These are phyloP conservation scores for Leccinum fallax DNA, from an alignment of 1,284 basidiomycete species.

Conservation along the genomic window DNA sequence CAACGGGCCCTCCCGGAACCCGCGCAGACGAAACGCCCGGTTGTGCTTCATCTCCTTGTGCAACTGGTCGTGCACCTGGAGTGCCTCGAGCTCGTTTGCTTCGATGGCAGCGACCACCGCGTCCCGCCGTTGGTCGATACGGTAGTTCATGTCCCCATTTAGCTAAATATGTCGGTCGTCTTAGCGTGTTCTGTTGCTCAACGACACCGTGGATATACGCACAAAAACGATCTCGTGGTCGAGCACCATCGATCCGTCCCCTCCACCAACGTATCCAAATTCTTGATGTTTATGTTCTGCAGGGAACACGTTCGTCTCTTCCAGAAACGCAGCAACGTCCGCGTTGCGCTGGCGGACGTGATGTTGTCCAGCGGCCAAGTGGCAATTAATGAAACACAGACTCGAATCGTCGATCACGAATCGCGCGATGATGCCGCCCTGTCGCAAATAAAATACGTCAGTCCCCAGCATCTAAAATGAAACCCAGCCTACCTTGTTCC, in stretches of 20 bases:
- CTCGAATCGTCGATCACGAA: constrained; percentile 91
- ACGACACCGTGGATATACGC: constrained; percentile 38
- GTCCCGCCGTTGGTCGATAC: constrained; percentile 89
- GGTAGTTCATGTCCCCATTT: constrained; percentile 89
- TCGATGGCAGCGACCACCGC: constrained; percentile 72
- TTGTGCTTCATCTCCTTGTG: constrained; percentile 86
- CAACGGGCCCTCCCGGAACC: constrained; percentile 83
- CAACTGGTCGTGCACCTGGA: constrained; percentile 87
- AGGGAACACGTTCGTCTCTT: constrained; percentile 76
- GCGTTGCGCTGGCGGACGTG: constrained; percentile 83
- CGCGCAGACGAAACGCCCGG: constrained; percentile 81
- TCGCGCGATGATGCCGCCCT: constrained; percentile 92
- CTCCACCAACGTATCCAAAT: constrained; percentile 82
- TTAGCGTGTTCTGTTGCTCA: neutral
- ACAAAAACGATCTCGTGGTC: constrained; percentile 96
- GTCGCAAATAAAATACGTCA: neutral
- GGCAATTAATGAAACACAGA: constrained; percentile 93
- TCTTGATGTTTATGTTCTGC: constrained; percentile 39
- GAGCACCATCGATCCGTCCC: constrained; percentile 91
- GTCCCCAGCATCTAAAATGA: neutral
- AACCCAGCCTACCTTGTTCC: constrained; percentile 78
- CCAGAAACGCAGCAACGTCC: constrained; percentile 84
- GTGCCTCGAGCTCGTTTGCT: constrained; percentile 60
- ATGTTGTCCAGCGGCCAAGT: constrained; percentile 92
- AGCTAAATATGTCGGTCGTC: constrained; percentile 44